Base-by-base conservation (phyloP, 2,329 filamentous ascomycete species). In the Beauveria medogensis region DNA sequence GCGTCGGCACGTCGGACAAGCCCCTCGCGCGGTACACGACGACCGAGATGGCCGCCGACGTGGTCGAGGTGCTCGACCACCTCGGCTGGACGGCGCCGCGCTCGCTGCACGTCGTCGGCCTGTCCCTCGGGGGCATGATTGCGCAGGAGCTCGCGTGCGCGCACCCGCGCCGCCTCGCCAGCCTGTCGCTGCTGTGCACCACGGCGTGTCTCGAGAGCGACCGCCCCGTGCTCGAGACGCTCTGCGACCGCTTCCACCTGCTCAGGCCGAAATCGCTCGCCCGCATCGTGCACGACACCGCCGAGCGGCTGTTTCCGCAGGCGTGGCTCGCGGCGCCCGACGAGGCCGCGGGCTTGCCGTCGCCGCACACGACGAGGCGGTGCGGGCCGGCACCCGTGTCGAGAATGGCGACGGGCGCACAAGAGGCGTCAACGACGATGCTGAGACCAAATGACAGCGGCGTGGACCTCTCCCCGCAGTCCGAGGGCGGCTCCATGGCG, bases 71-170 rank as follows among this genome's bases (percentile, higher is more conserved):
- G 20, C 72, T 84, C 30, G 81, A 86, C 65, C 82, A 89, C 67
- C 71, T 94, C 10, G 85, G 84, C 64, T 95, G 90, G 89, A 85
- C 70, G 9, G 70, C 62, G 53, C 73, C 59, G 64, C 80, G 69
- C 67, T 78, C 67, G 75, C 80, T 77, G 71, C 86, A 96, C 75
- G 72, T 95, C 57, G 78, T 89, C 40, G 92, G 91, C 60, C 85
- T 93, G 65, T 91, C 87, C 62, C 89, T 96, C 82, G 91, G 91
- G 64, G 91, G 92, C 69, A 96, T 96, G 92, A 93, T 96, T 67
- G 85, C 90, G 2, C 92, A 96, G 73, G 92, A 96, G 75, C 69
- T 96, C 4, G 84, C 81, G 24, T 77, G 74, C 65, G 72, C 78
- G n/a, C 73, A 77, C 34, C 84, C 85, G 0, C 64, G 74, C 14